phyloP scores from a whole-genome alignment of 192 early-diverging fungal genomes.

The Linderina pennispora region DNA sequence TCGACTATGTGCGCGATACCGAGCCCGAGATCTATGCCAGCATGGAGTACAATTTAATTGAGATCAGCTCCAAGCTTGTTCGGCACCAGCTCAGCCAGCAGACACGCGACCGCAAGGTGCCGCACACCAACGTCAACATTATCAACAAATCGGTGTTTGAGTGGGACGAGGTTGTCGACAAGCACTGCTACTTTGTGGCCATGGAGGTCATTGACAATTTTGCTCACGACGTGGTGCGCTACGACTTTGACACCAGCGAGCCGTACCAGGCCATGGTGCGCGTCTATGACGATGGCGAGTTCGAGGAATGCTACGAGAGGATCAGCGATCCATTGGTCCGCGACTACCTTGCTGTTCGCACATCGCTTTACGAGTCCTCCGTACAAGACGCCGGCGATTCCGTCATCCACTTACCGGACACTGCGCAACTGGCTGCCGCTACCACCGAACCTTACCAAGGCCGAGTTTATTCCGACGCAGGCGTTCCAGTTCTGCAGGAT shows the following conservation, averaged over 20 bases:
- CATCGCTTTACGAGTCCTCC: conserved; percentile 3
- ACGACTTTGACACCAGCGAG: conserved; percentile 63
- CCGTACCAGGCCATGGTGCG: conserved; percentile 80
- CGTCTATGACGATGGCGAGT: conserved; percentile 76
- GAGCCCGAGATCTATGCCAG: conserved; percentile 74
- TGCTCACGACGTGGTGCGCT: conserved; percentile 91
- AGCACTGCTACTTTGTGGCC: conserved; percentile 86
- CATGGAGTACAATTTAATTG: conserved; percentile 84
- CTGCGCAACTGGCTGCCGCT: conserved; percentile 67
- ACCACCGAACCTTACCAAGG: conserved; percentile 73
- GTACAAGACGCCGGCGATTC: conserved; percentile 63
- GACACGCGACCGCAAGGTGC: conserved; percentile 7
- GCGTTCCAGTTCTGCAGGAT: conserved; percentile 65
- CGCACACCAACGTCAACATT: conserved; percentile 62
- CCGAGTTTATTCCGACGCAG: conserved; percentile 92
- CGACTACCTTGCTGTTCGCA: conserved; percentile 56
- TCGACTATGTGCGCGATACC: conserved; percentile 75
- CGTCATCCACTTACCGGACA: conserved; percentile 37
- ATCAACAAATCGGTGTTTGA: conserved; percentile 93
- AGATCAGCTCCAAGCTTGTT: conserved; percentile 84
- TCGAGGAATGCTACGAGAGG: conserved; percentile 78
- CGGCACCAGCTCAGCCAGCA: conserved; percentile 56
- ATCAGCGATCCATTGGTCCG: conserved; percentile 70
- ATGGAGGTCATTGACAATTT: conserved; percentile 99
- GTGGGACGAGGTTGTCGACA: conserved; percentile 64